Conservation (phyloP, 257 asterid genomes). For the Lithospermum erythrorhizon region DNA sequence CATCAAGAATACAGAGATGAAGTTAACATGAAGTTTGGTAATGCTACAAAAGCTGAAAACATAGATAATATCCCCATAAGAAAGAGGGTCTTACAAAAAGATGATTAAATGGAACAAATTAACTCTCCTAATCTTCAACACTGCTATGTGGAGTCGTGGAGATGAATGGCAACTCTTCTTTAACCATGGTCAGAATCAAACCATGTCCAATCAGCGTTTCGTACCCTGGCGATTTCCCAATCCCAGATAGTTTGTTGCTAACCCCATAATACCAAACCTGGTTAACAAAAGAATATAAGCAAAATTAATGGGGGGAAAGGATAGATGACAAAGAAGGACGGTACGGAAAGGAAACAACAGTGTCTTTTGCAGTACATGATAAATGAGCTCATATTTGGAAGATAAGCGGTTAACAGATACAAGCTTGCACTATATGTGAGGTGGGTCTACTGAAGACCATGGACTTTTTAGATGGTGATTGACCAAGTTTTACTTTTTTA, state of each 20-base stretch:
- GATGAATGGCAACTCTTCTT: background rate
- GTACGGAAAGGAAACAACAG: background rate
- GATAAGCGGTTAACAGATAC: background rate
- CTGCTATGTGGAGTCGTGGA: background rate
- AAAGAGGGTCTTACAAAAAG: background rate
- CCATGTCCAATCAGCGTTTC: background rate
- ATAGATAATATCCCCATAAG: background rate
- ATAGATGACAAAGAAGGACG: background rate
- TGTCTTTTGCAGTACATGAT: background rate
- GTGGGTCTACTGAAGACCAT: background rate
- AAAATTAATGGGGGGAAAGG: too few species aligned
- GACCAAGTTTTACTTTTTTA: background rate
- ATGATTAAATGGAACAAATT: background rate
- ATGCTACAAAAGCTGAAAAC: background rate
- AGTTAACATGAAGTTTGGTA: background rate
- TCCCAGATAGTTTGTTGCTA: slow-evolving; percentile 4
- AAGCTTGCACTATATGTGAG: background rate
- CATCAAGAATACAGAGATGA: background rate
- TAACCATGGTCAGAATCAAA: background rate
- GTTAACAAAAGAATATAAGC: background rate
- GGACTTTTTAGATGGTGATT: background rate
- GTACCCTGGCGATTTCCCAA: background rate
- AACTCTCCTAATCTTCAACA: background rate
- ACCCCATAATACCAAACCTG: slow-evolving; percentile 5
- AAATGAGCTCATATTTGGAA: too few species aligned